These are phyloP conservation scores for Trichoderma sp. DNA, from an alignment of 2,329 filamentous ascomycete genomes.

Conservation along the genomic window DNA sequence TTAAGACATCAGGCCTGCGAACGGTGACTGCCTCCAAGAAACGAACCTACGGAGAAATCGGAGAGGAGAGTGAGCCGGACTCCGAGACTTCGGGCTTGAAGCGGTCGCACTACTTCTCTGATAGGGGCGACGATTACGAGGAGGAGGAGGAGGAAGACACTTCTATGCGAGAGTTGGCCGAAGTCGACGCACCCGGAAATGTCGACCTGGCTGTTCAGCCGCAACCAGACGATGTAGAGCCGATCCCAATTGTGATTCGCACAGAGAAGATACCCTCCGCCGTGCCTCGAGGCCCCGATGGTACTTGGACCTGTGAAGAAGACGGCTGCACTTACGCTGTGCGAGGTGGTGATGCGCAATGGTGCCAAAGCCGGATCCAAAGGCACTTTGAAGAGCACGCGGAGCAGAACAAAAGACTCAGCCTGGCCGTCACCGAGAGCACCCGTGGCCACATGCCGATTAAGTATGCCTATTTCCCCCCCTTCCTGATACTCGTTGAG, in stretches of 20 bases:
- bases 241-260: slow-evolving; percentile 45
- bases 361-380: slow-evolving; percentile 54
- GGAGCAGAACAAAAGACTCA: slow-evolving; percentile 48
- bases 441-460: slow-evolving; percentile 52
- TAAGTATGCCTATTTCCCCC: slow-evolving; percentile 47
- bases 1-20: slow-evolving; percentile 46
- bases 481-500: slow-evolving; percentile 34
- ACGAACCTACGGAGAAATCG: slow-evolving; percentile 39
- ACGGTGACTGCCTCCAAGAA: slow-evolving; percentile 43
- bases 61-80: slow-evolving; percentile 40
- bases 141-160: slow-evolving; percentile 39
- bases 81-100: slow-evolving; percentile 36
- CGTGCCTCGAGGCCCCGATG: slow-evolving; percentile 52
- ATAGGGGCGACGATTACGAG: slow-evolving; percentile 33
- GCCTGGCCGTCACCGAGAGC: slow-evolving; percentile 56
- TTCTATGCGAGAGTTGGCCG: slow-evolving; percentile 31
- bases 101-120: slow-evolving; percentile 34
- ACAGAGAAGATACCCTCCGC: slow-evolving; percentile 49
- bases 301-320: slow-evolving; percentile 64
- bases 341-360: slow-evolving; percentile 55
- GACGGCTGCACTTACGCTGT: slow-evolving; percentile 63
- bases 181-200: slow-evolving; percentile 21
- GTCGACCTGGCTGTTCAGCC: slow-evolving; percentile 22
- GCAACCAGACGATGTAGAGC: slow-evolving; percentile 25
- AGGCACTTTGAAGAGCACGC: slow-evolving; percentile 61